Evolutionary conservation across 345 rosid species (phyloP).

Genomic region (Citrus maxima): DNA sequence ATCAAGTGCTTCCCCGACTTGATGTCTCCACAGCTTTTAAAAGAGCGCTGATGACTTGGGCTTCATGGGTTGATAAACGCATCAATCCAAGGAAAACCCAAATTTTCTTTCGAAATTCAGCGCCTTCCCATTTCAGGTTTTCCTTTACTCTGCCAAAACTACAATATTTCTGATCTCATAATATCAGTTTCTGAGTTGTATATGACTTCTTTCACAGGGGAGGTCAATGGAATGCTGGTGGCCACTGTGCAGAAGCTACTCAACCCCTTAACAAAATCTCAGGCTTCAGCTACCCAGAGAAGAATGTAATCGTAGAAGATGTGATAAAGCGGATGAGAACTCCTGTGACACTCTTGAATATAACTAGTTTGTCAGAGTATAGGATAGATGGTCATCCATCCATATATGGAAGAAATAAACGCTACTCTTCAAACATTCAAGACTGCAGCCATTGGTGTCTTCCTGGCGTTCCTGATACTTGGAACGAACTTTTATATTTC

Average conservation of each 20-base stretch:
- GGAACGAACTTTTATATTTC: conserved; percentile 76
- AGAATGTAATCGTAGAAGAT: conserved; percentile 48
- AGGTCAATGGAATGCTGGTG: conserved; percentile 91
- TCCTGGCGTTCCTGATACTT: conserved; percentile 87
- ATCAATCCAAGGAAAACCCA: conserved; percentile 60
- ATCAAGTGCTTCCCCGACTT: conserved; percentile 59
- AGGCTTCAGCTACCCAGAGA: conserved; percentile 33
- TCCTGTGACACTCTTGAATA: conserved; percentile 60
- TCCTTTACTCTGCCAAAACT: not conserved
- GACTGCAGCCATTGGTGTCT: conserved; percentile 99
- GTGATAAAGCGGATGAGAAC: conserved; percentile 65
- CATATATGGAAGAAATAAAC: conserved; percentile 47
- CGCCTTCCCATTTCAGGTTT: conserved; percentile 96
- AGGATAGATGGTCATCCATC: conserved; percentile 85
- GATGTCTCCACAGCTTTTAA: conserved; percentile 68
- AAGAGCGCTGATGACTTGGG: conserved; percentile 83
- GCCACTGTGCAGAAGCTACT: conserved; percentile 70
- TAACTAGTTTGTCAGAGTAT: conserved; percentile 56
- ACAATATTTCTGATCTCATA: not conserved
- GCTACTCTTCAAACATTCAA: conserved; percentile 39
- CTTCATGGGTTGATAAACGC: conserved; percentile 79
- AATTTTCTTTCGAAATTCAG: conserved; percentile 77
- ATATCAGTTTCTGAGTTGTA: not conserved
- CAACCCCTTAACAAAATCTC: conserved; percentile 45
- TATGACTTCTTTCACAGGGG: conserved; percentile 42